These are phyloP conservation scores for Penicillium crystallinum DNA, from an alignment of 495 filamentous ascomycete genomes.

Conservation along the genomic window DNA sequence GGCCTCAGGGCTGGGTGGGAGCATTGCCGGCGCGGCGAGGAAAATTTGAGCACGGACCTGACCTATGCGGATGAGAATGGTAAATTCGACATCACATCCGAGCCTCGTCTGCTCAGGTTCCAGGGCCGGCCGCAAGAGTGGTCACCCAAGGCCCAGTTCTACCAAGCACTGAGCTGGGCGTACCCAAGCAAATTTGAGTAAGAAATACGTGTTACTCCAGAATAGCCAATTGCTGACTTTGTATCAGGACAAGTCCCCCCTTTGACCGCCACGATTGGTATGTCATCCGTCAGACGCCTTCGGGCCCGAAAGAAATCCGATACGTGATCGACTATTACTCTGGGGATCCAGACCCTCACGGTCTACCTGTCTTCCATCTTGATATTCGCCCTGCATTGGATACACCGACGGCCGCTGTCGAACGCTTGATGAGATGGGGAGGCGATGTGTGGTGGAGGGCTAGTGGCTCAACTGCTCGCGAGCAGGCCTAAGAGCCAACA, in stretches of 20 bases:
- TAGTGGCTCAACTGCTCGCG: conserved; percentile 61
- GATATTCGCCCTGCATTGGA: conserved; percentile 96
- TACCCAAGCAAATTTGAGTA: conserved; percentile 77
- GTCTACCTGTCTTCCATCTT: conserved; percentile 93
- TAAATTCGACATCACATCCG: conserved; percentile 34
- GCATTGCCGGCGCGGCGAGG: conserved; percentile 68
- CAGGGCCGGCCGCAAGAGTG: conserved; percentile 82
- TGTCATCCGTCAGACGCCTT: conserved; percentile 62
- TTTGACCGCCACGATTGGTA: conserved; percentile 99
- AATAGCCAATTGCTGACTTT: conserved; percentile 7
- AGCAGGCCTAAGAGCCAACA: conserved; percentile 15
- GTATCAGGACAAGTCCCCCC: conserved; percentile 65
- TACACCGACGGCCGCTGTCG: conserved; percentile 68
- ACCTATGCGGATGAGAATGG: conserved; percentile 35
- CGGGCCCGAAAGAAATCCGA: conserved; percentile 66
- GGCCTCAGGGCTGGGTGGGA: conserved; percentile 70
- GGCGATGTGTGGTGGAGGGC: conserved; percentile 91
- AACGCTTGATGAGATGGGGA: conserved; percentile 84
- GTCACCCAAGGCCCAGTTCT: conserved; percentile 81
- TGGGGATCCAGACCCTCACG: conserved; percentile 76
- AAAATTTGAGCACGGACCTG: conserved; percentile 42
- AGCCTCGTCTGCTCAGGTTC: conserved; percentile 75
- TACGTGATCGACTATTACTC: conserved; percentile 99
- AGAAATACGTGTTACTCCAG: conserved; percentile 18
- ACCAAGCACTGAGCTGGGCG: conserved; percentile 69